These are phyloP conservation scores for Cryptococcus maquisensis DNA, from an alignment of 1,284 basidiomycete species.

Conservation along the genomic window DNA sequence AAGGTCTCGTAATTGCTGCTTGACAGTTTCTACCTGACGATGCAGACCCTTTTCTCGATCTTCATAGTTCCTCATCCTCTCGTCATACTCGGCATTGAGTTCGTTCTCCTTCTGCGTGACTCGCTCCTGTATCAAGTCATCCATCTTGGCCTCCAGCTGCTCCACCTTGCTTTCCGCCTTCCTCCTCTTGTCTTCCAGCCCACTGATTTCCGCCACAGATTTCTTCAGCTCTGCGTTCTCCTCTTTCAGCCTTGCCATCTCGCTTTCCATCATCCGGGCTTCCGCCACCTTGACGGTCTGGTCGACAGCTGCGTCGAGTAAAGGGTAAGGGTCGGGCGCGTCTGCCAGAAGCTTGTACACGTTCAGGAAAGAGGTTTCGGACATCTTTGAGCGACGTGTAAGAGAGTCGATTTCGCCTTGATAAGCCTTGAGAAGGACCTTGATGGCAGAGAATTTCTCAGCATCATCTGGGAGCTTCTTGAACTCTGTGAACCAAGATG, in stretches of 20 bases:
- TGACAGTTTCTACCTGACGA: constrained; percentile 75
- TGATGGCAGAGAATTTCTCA: constrained; percentile 79
- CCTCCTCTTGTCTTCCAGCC: constrained; percentile 67
- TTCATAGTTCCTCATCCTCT: constrained; percentile 89
- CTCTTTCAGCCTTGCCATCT: constrained; percentile 65
- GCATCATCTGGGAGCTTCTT: constrained; percentile 79
- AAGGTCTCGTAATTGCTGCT: constrained; percentile 82
- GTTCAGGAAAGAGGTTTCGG: constrained; percentile 89
- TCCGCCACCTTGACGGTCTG: constrained; percentile 84
- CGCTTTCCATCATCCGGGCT: constrained; percentile 66
- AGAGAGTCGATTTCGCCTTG: constrained; percentile 94
- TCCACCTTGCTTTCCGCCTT: constrained; percentile 69
- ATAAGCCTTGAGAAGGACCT: constrained; percentile 86
- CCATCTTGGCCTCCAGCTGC: constrained; percentile 87
- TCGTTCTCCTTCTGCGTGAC: constrained; percentile 89
- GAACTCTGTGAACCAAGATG: constrained; percentile 63
- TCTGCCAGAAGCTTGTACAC: constrained; percentile 91
- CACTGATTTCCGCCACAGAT: constrained; percentile 62
- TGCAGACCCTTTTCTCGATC: constrained; percentile 91
- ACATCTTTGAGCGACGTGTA: constrained; percentile 81
- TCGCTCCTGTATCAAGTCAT: constrained; percentile 77
- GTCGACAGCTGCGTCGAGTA: constrained; percentile 88
- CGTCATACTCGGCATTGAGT: constrained; percentile 91
- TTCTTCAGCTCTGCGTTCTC: constrained; percentile 75
- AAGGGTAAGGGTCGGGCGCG: constrained; percentile 91